Percentiles rank a stretch among this genome's conserved stretches.
These are phyloP conservation scores for Royoungia palumana DNA, from an alignment of 768 basidiomycete species.

Conservation along the genomic window DNA sequence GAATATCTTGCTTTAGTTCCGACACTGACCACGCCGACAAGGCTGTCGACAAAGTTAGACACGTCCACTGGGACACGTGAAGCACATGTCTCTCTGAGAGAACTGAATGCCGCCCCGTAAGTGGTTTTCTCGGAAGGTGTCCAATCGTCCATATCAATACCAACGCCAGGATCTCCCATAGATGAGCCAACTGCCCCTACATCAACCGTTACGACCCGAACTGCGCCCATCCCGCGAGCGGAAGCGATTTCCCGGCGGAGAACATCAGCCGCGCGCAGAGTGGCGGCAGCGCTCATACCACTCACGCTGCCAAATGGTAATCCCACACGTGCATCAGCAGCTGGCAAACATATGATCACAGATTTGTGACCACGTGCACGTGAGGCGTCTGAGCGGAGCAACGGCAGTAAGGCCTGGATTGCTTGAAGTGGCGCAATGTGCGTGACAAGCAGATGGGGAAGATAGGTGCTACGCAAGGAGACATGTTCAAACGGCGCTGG, in stretches of 20 bases:
- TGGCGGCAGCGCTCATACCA: conserved; percentile 75
- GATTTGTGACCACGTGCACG: conserved; percentile 40
- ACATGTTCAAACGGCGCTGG: conserved; percentile 71
- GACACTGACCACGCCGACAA: conserved; percentile 58
- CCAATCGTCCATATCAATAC: conserved; percentile 65
- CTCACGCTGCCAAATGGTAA: conserved; percentile 63
- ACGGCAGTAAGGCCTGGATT: conserved; percentile 72
- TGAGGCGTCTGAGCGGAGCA: conserved; percentile 68
- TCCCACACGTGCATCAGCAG: conserved; percentile 67
- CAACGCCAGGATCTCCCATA: conserved; percentile 30
- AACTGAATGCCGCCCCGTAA: conserved; percentile 67
- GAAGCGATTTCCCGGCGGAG: conserved; percentile 70
- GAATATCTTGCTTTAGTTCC: conserved; percentile 42
- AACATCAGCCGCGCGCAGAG: conserved; percentile 67
- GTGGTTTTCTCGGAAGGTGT: conserved; percentile 68
- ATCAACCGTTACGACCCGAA: conserved; percentile 63
- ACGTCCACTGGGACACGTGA: conserved; percentile 55
- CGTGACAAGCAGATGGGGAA: conserved; percentile 68
- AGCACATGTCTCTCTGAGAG: conserved; percentile 41
- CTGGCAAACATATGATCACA: conserved; percentile 74
- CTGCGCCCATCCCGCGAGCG: conserved; percentile 57
- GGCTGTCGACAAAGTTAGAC: conserved; percentile 52
- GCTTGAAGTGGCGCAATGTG: conserved; percentile 76
- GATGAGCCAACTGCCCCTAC: conserved; percentile 53
- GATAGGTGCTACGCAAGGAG: conserved; percentile 57